These are phyloP conservation scores for Tylopilus cervinicoccineus DNA, from an alignment of 768 basidiomycete species.

Conservation along the genomic window DNA sequence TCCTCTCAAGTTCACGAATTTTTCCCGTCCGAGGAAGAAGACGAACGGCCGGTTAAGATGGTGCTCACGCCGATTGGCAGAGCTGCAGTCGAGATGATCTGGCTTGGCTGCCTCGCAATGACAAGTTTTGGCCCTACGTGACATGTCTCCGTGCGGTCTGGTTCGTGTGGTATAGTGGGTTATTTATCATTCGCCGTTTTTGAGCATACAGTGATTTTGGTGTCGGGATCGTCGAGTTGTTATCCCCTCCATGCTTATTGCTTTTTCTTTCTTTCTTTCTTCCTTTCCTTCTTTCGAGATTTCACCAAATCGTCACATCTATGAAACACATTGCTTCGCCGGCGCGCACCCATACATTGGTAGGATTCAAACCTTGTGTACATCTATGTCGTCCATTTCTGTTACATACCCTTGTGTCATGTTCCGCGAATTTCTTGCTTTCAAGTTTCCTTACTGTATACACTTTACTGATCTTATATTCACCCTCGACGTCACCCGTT, in stretches of 20 bases:
- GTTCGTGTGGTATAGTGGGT: constrained; percentile 13
- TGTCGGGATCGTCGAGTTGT: background rate
- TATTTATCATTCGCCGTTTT: constrained; percentile 2
- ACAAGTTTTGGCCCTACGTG: constrained; percentile 36
- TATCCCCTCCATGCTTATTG: too few relatives aligned
- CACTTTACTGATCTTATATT: constrained; percentile 6
- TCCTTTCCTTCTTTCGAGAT: background rate
- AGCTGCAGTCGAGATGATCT: constrained; percentile 51
- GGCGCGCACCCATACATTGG: constrained; percentile 12
- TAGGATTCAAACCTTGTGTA: constrained; percentile 24
- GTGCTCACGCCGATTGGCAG: constrained; percentile 43
- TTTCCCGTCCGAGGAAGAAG: constrained; percentile 25
- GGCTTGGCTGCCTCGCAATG: constrained; percentile 52
- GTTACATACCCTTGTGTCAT: constrained; percentile 13
- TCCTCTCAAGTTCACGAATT: background rate
- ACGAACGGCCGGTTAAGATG: constrained; percentile 36
- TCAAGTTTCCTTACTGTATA: constrained; percentile 23
- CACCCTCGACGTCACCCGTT: constrained; percentile 4
- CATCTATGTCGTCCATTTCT: constrained; percentile 10
- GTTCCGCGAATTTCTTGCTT: constrained; percentile 7
- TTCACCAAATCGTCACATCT: constrained; percentile 5
- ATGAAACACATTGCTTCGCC: constrained; percentile 7
- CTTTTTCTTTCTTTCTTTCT: background rate
- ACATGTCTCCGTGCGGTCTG: constrained; percentile 1
- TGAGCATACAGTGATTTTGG: background rate